phyloP scores from a whole-genome alignment of 805 yeast species.

The Cyberlindnera meyerae region DNA sequence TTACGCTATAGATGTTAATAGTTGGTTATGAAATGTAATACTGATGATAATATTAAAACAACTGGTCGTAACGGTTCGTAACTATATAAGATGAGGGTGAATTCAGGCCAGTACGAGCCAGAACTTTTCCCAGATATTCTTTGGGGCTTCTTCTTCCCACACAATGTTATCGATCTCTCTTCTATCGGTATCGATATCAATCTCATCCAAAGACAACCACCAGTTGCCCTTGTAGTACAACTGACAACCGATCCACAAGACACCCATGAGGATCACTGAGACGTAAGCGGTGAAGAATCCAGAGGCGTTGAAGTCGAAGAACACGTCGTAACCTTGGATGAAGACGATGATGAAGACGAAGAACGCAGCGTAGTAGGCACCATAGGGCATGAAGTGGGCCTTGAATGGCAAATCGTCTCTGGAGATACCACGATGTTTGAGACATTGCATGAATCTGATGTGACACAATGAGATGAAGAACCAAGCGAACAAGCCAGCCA shows the following conservation, averaged over 20 bases:
- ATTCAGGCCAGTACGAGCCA: conserved; percentile 32
- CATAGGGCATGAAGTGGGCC: conserved; percentile 62
- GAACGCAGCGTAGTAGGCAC: conserved; percentile 59
- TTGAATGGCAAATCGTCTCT: conserved; percentile 71
- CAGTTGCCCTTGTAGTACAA: conserved; percentile 44
- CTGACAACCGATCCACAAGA: conserved; percentile 53
- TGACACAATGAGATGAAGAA: conserved; percentile 64
- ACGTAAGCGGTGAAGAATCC: conserved; percentile 70
- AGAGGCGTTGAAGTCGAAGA: conserved; percentile 50
- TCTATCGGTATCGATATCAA: conserved; percentile 26
- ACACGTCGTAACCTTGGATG: conserved; percentile 69
- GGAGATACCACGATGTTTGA: conserved; percentile 57
- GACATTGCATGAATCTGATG: conserved; percentile 63
- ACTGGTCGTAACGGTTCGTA: too few species aligned
- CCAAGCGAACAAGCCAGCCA: conserved; percentile 74
- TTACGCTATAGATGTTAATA: too few species aligned
- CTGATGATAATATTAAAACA: too few species aligned
- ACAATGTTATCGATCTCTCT: conserved; percentile 34
- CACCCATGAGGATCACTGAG: conserved; percentile 58
- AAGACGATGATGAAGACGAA: conserved; percentile 53
- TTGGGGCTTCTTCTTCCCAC: conserved; percentile 52
- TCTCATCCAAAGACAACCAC: conserved; percentile 26
- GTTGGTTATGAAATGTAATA: too few species aligned
- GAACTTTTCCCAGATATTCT: conserved; percentile 50
- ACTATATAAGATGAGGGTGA: too few species aligned